Evolutionary conservation across 176 grass and related monocot species (phyloP), one percentile per base, ranked within the genome.

Genomic region (Bolboschoenus planiculmis): DNA sequence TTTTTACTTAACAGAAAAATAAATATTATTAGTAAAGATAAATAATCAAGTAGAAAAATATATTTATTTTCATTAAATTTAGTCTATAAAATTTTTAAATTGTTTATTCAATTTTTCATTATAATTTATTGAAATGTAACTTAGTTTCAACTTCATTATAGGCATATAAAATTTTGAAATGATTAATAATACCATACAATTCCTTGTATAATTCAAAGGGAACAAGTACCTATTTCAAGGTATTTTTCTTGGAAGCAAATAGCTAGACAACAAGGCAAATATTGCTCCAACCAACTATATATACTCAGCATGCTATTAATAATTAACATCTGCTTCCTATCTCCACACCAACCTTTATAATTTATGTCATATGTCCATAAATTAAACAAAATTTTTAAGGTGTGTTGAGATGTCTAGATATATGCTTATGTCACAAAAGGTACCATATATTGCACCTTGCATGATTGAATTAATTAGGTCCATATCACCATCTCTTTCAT

Each of bases 391-490:
- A 68, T 26, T 43, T 73, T 44, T 73, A 14, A n/a, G 68, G 40
- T 73, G 21, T 47, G 68, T 73, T 46, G 40, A 47, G 21, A 73
- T 3, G 40, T 47, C 40, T 27, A 73, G 9, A 71, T 72, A 35
- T 37, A 67, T 36, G 7, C 35, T 44, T 10, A 44, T 76, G 44
- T 76, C 24, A 30, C 14, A 76, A 13, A 44, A 50, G 71, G 24
- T 50, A 51, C 24, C n/a, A n/a, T n/a, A n/a, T 76, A 76, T 76
- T 76, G 43, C 14, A 16, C 13, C 44, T 11, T 51, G 71, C 11
- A 76, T 76, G 43, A 76, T 76, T 76, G 43, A 76, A 50, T 30
- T 29, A 76, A 50, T 30, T 29, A 30, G 43, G 71, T 76, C 44
- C 5, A 29, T 76, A 2, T 29, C 71, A 75, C 71, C 21, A 50